Percentiles rank a stretch among this genome's conserved stretches.
Conservation (phyloP, 1,284 basidiomycete genomes). For the Ganoderma lucidum region DNA sequence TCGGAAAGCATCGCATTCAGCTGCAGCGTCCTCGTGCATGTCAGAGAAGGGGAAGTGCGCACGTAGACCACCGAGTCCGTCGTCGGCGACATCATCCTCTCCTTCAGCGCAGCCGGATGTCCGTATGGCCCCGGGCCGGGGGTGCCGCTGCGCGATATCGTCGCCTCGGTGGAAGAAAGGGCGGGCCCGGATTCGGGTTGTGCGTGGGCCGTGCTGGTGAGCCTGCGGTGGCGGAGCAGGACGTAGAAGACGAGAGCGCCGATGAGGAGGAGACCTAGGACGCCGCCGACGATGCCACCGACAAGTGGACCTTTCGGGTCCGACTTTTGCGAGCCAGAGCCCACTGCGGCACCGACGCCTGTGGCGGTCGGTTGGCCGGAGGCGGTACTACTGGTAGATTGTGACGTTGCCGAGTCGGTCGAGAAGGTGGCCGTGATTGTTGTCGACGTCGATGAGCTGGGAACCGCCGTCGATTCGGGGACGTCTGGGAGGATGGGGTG, state of each 20-base stretch:
- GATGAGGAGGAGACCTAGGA: conserved; percentile 9
- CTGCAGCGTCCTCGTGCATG: too few species aligned
- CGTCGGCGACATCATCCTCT: background rate
- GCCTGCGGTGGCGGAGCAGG: background rate
- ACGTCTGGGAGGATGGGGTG: background rate
- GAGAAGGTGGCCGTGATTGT: background rate
- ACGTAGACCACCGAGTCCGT: background rate
- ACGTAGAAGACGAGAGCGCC: background rate
- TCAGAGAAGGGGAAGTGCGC: background rate
- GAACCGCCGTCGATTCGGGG: background rate
- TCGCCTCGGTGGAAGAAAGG: background rate
- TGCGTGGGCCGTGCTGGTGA: background rate
- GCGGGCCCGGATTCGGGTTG: background rate
- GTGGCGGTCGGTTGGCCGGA: background rate
- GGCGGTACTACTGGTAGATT: background rate
- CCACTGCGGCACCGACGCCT: background rate
- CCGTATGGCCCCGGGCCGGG: background rate
- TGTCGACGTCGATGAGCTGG: conserved; percentile 6
- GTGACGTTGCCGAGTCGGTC: background rate
- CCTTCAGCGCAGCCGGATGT: background rate
- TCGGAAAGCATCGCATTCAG: background rate
- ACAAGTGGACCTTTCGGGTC: conserved; percentile 6
- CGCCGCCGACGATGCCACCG: conserved; percentile 11
- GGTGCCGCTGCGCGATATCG: background rate
- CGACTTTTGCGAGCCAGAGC: background rate